Conservation (phyloP, 441 rosid species). For the Corymbia citriodora region DNA sequence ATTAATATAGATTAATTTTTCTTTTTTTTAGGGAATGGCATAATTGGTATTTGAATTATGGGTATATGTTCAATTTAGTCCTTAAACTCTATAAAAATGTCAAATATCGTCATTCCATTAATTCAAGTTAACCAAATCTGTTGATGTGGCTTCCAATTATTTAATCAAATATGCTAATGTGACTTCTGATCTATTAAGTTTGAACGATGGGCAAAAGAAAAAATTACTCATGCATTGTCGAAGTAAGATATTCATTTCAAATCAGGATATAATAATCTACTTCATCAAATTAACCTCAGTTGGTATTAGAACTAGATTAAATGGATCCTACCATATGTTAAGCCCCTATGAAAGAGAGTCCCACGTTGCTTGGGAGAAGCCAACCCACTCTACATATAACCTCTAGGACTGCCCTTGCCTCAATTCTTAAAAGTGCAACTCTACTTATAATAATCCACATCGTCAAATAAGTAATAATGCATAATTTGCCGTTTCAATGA, state of each 20-base stretch:
- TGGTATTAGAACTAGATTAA: too few relatives aligned
- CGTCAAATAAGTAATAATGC: too few relatives aligned
- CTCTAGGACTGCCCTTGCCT: too few relatives aligned
- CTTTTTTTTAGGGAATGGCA: not conserved
- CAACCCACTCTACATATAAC: too few relatives aligned
- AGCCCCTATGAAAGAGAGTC: too few relatives aligned
- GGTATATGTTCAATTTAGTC: not conserved
- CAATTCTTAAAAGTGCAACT: too few relatives aligned
- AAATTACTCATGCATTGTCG: accelerated
- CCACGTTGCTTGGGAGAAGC: too few relatives aligned
- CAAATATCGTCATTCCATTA: accelerated
- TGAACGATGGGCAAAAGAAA: not conserved
- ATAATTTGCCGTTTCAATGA: accelerated
- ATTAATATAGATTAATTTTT: not conserved
- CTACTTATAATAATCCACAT: not conserved
- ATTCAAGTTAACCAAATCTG: not conserved
- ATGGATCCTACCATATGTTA: too few relatives aligned
- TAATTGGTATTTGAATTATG: not conserved
- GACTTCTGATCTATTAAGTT: not conserved
- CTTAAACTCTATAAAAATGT: not conserved
- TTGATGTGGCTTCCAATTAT: not conserved
- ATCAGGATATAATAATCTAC: not conserved
- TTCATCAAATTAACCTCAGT: not conserved
- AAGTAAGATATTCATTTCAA: not conserved
- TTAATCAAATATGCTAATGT: not conserved